Percentiles rank a stretch among this genome's conserved stretches.
These are phyloP conservation scores for Amphicarpaea edgeworthii DNA, from an alignment of 306 rosid species.

Conservation along the genomic window DNA sequence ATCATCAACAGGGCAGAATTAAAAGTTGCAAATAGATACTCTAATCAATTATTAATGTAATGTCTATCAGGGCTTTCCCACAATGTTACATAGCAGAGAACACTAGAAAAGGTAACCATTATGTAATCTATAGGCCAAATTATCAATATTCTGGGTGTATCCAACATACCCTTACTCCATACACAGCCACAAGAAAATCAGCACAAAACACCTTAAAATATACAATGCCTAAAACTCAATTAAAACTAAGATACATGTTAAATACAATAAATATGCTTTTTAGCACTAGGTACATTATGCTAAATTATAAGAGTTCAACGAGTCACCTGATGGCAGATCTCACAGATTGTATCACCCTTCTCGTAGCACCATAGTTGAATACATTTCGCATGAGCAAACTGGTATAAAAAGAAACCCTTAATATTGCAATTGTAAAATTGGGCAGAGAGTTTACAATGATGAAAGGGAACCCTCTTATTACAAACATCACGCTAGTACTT, in stretches of 20 bases:
- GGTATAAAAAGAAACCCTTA: slow-evolving; percentile 11
- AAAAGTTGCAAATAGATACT: background rate
- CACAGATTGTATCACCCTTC: slow-evolving; percentile 72
- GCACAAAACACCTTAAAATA: background rate
- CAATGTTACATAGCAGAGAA: background rate
- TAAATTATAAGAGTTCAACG: background rate
- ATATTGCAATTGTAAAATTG: background rate
- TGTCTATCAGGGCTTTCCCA: background rate
- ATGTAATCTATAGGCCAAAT: background rate
- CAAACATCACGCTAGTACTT: background rate
- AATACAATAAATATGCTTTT: background rate
- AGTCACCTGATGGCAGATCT: slow-evolving; percentile 73
- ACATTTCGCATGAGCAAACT: slow-evolving; percentile 76
- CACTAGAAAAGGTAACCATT: background rate
- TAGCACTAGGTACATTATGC: background rate
- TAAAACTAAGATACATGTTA: background rate
- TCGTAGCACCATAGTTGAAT: slow-evolving; percentile 80
- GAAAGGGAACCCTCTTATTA: background rate
- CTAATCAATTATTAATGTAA: background rate
- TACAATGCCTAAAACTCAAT: slow-evolving; percentile 3
- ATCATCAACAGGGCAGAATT: background rate
- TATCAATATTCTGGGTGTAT: slow-evolving; percentile 1
- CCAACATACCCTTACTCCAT: background rate
- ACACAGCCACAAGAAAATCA: slow-evolving; percentile 16
- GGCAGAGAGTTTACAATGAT: background rate